phyloP scores from a whole-genome alignment of 306 rosid species.

The Dryas octopetala region DNA sequence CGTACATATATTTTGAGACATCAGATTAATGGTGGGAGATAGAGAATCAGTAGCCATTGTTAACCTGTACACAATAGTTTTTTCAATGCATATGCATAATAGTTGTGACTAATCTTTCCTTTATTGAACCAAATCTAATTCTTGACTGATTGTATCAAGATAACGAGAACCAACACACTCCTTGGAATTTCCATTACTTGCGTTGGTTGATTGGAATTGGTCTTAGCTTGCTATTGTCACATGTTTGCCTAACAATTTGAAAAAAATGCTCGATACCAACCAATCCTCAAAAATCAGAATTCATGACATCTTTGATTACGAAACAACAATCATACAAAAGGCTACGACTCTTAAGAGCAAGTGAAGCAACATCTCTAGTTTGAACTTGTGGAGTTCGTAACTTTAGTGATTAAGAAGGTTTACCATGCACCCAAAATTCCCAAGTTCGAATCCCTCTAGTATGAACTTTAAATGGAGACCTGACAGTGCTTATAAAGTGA shows the following conservation, averaged over 20 bases:
- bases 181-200: not conserved
- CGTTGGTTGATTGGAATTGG: not conserved
- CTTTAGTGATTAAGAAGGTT: too few relatives aligned
- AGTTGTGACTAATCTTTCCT: not conserved
- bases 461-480: too few relatives aligned
- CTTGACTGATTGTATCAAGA: not conserved
- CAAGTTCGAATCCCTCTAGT: too few relatives aligned
- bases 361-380: too few relatives aligned
- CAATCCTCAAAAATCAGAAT: not conserved
- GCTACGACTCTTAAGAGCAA: too few relatives aligned
- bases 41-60: not conserved
- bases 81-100: not conserved
- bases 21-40: too few relatives aligned
- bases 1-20: not conserved
- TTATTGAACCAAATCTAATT: not conserved
- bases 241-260: not conserved
- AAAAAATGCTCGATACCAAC: not conserved
- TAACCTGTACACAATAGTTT: not conserved
- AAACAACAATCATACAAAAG: not conserved
- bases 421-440: too few relatives aligned
- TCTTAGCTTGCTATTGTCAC: not conserved
- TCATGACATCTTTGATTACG: conserved; percentile 2
- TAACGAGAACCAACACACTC: too few relatives aligned
- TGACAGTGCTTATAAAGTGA: too few relatives aligned
- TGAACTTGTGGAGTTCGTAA: too few relatives aligned